These are phyloP conservation scores for Vigna unguiculata DNA, from an alignment of 306 rosid genomes.

Conservation along the genomic window DNA sequence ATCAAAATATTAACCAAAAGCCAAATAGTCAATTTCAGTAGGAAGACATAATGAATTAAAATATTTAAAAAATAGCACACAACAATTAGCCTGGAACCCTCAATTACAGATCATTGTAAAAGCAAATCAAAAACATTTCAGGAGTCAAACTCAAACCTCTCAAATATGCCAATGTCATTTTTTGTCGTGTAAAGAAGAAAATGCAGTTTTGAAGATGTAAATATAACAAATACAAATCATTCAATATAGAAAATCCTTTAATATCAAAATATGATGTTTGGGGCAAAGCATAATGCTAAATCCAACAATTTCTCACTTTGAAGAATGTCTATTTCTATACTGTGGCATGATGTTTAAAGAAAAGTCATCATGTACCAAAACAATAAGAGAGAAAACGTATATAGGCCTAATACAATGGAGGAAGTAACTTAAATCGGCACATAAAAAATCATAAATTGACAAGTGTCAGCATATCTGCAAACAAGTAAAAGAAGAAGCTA, in stretches of 20 bases:
- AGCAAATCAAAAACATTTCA: slow-evolving; percentile 7
- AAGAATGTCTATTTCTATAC: slow-evolving; percentile 1
- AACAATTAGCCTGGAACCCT: slow-evolving; percentile 1
- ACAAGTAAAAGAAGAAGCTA: slow-evolving; percentile 7
- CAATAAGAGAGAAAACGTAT: background rate
- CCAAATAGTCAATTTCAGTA: slow-evolving; percentile 12
- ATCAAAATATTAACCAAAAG: slow-evolving; percentile 34
- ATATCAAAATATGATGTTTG: background rate
- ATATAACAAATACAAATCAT: slow-evolving; percentile 23
- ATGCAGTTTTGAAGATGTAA: background rate
- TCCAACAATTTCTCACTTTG: background rate
- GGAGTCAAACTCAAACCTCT: slow-evolving; percentile 12
- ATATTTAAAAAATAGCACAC: background rate
- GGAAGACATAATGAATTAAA: slow-evolving; percentile 18
- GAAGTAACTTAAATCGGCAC: background rate
- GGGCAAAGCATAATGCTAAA: slow-evolving; percentile 6
- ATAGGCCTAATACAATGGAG: slow-evolving; percentile 12
- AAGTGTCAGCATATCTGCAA: slow-evolving; percentile 2
- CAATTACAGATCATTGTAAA: slow-evolving; percentile 9
- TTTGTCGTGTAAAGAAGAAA: slow-evolving; percentile 3
- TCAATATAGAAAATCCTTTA: background rate
- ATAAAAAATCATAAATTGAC: background rate
- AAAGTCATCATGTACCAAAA: background rate
- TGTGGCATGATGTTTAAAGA: slow-evolving; percentile 7
- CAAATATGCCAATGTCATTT: slow-evolving; percentile 28